A percentile compares a stretch with the other conserved stretches of the same genome.
These are phyloP conservation scores for Thielaviopsis populi DNA, from an alignment of 2,329 filamentous ascomycete species.

Conservation along the genomic window DNA sequence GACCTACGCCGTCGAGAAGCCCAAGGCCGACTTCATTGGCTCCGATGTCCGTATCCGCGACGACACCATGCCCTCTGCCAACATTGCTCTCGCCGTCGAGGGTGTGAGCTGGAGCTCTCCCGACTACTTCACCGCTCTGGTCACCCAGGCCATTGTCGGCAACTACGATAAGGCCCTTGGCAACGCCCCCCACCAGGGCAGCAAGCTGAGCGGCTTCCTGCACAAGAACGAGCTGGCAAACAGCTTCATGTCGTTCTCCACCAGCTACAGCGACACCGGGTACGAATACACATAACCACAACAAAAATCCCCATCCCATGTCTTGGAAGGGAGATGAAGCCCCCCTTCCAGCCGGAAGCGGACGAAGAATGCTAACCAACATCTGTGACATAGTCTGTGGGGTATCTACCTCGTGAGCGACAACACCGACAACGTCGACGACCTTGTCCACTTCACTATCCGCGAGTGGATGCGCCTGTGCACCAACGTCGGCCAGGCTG, in stretches of 20 bases:
- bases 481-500: constrained; percentile 70
- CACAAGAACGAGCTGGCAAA: constrained; percentile 93
- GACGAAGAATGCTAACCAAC: too few species aligned
- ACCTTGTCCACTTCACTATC: constrained; percentile 95
- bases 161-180: constrained; percentile 99
- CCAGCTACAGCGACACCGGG: constrained; percentile 98
- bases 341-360: too few species aligned
- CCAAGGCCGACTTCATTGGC: constrained; percentile 86
- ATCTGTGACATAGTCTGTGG: constrained; percentile 58
- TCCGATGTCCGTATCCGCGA: constrained; percentile 93
- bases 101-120: constrained; percentile 99
- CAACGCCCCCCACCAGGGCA: constrained; percentile 90
- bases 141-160: constrained; percentile 95
- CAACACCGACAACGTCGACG: constrained; percentile 73
- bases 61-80: constrained; percentile 87
- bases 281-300: constrained; percentile 34
- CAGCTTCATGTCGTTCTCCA: constrained; percentile 99
- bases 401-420: constrained; percentile 97
- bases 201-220: constrained; percentile 91
- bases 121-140: constrained; percentile 96
- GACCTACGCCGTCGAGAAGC: constrained; percentile 64
- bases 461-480: constrained; percentile 96
- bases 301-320: too few species aligned
- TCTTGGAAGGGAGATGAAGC: too few species aligned
- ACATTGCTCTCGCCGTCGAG: constrained; percentile 97